A percentile compares a stretch with the other conserved stretches of the same genome.
These are phyloP conservation scores for Fusarium mangiferae DNA, from an alignment of 2,329 filamentous ascomycete species.

Conservation along the genomic window DNA sequence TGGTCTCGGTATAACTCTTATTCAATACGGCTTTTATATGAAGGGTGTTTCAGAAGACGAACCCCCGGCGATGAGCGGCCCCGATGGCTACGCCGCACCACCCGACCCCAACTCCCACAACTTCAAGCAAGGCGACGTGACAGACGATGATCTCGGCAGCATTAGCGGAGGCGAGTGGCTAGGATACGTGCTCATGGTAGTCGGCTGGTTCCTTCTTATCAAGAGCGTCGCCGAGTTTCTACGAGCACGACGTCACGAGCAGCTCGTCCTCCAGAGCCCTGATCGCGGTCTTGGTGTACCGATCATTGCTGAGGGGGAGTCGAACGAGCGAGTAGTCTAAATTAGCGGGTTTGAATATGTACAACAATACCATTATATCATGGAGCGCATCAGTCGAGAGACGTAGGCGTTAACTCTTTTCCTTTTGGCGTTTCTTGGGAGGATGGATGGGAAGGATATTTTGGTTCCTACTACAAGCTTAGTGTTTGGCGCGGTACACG, in stretches of 20 bases:
- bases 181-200: conserved; percentile 93
- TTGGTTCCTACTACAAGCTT: conserved; percentile 35
- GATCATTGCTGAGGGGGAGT: conserved; percentile 87
- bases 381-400: conserved; percentile 32
- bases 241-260: conserved; percentile 87
- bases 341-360: conserved; percentile 18
- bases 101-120: conserved; percentile 90
- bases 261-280: conserved; percentile 91
- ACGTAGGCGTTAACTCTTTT: conserved; percentile 22
- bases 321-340: conserved; percentile 79
- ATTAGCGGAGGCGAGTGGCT: conserved; percentile 86
- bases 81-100: conserved; percentile 74
- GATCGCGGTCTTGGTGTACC: conserved; percentile 87
- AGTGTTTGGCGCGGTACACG: conserved; percentile 39
- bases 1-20: conserved; percentile 91
- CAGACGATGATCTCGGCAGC: conserved; percentile 56
- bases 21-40: conserved; percentile 98
- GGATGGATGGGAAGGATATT: conserved; percentile 21
- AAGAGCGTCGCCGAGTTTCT: conserved; percentile 92
- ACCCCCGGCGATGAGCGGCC: conserved; percentile 57
- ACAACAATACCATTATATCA: conserved; percentile 29
- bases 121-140: conserved; percentile 80
- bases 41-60: conserved; percentile 67
- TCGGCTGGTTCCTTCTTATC: conserved; percentile 98
- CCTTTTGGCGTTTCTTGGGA: conserved; percentile 32